Base-by-base conservation (phyloP, 2,329 filamentous ascomycete genomes). In the Xylaria sp. region DNA sequence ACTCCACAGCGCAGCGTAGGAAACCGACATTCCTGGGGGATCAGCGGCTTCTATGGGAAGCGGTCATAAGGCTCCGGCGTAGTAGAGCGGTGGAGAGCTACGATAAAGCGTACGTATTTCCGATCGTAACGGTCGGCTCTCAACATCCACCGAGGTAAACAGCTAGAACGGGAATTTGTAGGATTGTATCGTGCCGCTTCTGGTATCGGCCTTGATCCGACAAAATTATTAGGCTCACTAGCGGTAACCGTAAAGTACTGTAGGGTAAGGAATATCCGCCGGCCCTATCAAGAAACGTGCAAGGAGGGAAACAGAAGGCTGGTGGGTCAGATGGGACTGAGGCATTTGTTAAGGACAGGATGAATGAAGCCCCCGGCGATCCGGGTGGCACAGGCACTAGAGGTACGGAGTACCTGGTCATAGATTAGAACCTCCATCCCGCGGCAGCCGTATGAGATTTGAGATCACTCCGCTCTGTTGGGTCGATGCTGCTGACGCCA, bases 401-500 rank as follows among this genome's bases (percentile, higher is more conserved):
- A 62, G 50, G 43, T 54, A 51, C 60, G 52, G 56, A 23, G 7
- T 45, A 15, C 21, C 19, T 28, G n/a, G 19, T 46, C 37, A 61
- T 28, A 45, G 58, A 62, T 64, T 53, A 49, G 61, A 55, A 59
- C 60, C 49, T 47, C 56, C 49, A 64, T 68, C 61, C 65, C 64
- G 61, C 60, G 57, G 57, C 60, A 62, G 63, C 60, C 57, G 59
- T 55, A 53, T 56, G 49, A 61, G 65, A 63, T 65, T 67, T 61
- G 64, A 71, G 71, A 72, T 72, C 69, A 70, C 65, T 66, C 70
- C 71, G 66, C 59, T 66, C 64, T 67, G 64, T 68, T 70, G 71
- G 71, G 69, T 72, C 71, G 71, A 72, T 72, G 59, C 56, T 61
- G 67, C 67, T 70, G 62, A 70, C 69, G 65, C 66, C 64, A 69